phyloP scores from a whole-genome alignment of 2,329 filamentous ascomycete genomes.

The Alternaria postmessia region DNA sequence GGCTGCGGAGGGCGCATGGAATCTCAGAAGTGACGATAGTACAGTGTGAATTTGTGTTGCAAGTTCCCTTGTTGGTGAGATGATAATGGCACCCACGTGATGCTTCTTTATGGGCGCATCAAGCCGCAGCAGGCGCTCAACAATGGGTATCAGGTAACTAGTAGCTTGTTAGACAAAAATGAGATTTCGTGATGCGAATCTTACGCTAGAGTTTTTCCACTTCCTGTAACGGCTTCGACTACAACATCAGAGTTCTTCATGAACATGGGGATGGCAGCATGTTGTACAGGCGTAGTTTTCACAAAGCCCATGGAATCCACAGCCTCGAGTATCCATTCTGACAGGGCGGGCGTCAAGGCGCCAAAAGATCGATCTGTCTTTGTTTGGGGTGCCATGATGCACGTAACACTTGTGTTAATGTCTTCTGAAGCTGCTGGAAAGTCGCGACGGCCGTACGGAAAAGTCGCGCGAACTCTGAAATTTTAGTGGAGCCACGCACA shows the following conservation, averaged over 20 bases:
- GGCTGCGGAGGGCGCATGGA: constrained; percentile 81
- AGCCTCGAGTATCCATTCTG: constrained; percentile 86
- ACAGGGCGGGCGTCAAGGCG: constrained; percentile 72
- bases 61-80: constrained; percentile 92
- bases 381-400: constrained; percentile 44
- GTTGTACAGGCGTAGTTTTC: constrained; percentile 93
- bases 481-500: constrained; percentile 22
- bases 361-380: constrained; percentile 67
- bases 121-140: constrained; percentile 80
- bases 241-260: constrained; percentile 91
- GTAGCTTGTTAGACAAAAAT: background rate
- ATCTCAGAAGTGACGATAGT: constrained; percentile 76
- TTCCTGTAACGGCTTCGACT: constrained; percentile 70
- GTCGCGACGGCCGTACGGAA: constrained; percentile 9
- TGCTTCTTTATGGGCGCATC: constrained; percentile 87
- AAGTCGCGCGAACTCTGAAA: constrained; percentile 25
- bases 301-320: constrained; percentile 84
- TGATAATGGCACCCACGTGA: constrained; percentile 88
- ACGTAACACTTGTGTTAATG: constrained; percentile 1
- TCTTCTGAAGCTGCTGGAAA: constrained; percentile 4
- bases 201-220: constrained; percentile 46
- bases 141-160: constrained; percentile 78
- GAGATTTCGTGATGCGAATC: background rate
- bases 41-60: constrained; percentile 90
- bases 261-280: constrained; percentile 87